Percentiles rank a stretch among this genome's conserved stretches.
These are phyloP conservation scores for Aureobasidium pullulans DNA, from an alignment of 2,329 filamentous ascomycete genomes.

Conservation along the genomic window DNA sequence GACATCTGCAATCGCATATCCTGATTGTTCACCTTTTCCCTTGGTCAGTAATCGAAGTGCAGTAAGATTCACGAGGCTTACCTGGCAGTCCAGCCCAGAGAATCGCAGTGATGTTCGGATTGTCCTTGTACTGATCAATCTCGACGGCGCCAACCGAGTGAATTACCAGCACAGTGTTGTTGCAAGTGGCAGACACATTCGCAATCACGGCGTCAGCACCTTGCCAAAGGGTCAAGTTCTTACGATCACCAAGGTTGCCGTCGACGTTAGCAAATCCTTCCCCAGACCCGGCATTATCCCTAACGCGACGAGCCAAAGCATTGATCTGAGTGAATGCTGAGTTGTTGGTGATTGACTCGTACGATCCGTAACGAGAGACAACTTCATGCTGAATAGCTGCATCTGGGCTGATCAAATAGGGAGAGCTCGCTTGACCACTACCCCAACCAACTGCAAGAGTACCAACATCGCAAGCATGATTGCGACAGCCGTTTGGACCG, in stretches of 20 bases:
- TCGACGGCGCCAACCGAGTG: conserved; percentile 75
- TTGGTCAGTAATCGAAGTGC: background rate
- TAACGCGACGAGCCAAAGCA: conserved; percentile 23
- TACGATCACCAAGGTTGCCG: conserved; percentile 39
- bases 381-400: conserved; percentile 24
- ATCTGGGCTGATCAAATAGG: conserved; percentile 26
- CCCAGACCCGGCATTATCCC: conserved; percentile 37
- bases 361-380: conserved; percentile 18
- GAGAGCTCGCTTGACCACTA: conserved; percentile 33
- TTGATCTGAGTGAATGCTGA: conserved; percentile 21
- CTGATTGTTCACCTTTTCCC: conserved; percentile 61
- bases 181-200: conserved; percentile 43
- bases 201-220: conserved; percentile 60
- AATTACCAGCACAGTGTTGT: conserved; percentile 82
- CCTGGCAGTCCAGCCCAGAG: conserved; percentile 66
- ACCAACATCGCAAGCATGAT: conserved; percentile 38
- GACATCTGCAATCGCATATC: conserved; percentile 66
- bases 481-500: conserved; percentile 41
- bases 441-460: conserved; percentile 42
- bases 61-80: background rate
- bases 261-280: conserved; percentile 43
- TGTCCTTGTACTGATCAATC: conserved; percentile 59
- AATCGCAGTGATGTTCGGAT: conserved; percentile 71
- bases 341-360: conserved; percentile 24
- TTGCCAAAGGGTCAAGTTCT: conserved; percentile 41